phyloP scores from a whole-genome alignment of 73 alveolate genomes.

The Symbiodinium pilosum region DNA sequence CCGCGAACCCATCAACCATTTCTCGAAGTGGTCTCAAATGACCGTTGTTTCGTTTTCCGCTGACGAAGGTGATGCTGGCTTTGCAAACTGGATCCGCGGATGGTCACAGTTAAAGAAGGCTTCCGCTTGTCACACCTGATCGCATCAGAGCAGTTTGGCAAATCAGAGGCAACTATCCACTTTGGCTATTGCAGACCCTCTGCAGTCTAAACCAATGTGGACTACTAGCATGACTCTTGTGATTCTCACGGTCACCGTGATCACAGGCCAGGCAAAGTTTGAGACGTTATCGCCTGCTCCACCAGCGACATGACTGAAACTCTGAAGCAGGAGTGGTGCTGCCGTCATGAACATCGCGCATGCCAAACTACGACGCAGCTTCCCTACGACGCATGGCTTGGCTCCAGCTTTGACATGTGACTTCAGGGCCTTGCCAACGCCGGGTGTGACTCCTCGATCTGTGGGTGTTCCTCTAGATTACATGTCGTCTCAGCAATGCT shows the following conservation, averaged over 20 bases:
- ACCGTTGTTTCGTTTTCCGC: background rate
- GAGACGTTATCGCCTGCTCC: too few relatives aligned
- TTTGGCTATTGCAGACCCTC: too few relatives aligned
- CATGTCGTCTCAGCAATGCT: background rate
- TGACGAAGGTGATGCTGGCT: constrained; percentile 49
- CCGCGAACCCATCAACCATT: background rate
- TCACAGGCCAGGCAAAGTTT: too few relatives aligned
- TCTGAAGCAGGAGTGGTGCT: constrained; percentile 95
- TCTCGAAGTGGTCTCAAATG: background rate
- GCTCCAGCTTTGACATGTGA: too few relatives aligned
- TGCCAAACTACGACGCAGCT: constrained; percentile 27
- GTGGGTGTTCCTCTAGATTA: too few relatives aligned
- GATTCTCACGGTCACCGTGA: too few relatives aligned
- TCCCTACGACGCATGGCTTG: constrained; percentile 48
- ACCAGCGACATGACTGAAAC: too few relatives aligned
- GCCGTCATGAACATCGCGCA: constrained; percentile 21
- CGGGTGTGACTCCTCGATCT: background rate
- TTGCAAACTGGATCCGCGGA: constrained; percentile 60
- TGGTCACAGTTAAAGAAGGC: constrained; percentile 72
- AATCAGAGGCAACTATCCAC: too few relatives aligned
- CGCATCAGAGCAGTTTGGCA: too few relatives aligned
- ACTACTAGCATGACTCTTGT: too few relatives aligned
- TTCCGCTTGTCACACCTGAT: too few relatives aligned
- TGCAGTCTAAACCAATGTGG: too few relatives aligned
- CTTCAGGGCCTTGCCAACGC: background rate